phyloP scores from a whole-genome alignment of 2,329 filamentous ascomycete species.

The Beauveria pseudobassiana region DNA sequence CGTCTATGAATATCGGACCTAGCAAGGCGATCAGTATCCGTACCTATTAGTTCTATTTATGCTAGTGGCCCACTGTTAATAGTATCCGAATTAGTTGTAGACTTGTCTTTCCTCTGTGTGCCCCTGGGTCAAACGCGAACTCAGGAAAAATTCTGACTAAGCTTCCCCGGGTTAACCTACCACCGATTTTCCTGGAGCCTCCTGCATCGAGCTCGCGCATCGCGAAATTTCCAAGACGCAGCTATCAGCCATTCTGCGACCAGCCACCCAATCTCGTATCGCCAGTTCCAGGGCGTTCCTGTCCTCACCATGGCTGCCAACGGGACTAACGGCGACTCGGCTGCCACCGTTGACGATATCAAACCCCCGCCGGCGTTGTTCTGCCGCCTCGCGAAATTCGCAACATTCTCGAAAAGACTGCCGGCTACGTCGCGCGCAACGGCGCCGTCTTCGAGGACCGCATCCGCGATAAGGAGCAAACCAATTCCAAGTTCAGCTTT shows the following conservation, averaged over 20 bases:
- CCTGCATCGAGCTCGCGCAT: neutral
- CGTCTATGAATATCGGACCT: neutral
- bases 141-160: neutral
- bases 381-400: constrained; percentile 86
- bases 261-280: neutral
- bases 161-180: neutral
- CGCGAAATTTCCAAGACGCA: constrained; percentile 3
- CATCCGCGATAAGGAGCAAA: constrained; percentile 75
- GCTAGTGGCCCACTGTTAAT: neutral
- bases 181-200: neutral
- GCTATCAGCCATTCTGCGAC: neutral
- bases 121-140: neutral
- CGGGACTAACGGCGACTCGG: constrained; percentile 45
- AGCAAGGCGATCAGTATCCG: neutral
- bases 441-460: constrained; percentile 68
- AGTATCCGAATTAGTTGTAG: neutral
- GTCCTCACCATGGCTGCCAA: constrained; percentile 28
- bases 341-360: constrained; percentile 52
- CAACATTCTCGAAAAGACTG: constrained; percentile 83
- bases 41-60: neutral
- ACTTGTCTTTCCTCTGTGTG: too few species aligned
- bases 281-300: neutral
- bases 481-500: constrained; percentile 89
- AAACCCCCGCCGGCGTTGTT: constrained; percentile 80
- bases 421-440: constrained; percentile 75